A percentile compares a stretch with the other conserved stretches of the same genome.
Conservation (phyloP, 2,329 filamentous ascomycete species). For the Diplodia scrobiculata region DNA sequence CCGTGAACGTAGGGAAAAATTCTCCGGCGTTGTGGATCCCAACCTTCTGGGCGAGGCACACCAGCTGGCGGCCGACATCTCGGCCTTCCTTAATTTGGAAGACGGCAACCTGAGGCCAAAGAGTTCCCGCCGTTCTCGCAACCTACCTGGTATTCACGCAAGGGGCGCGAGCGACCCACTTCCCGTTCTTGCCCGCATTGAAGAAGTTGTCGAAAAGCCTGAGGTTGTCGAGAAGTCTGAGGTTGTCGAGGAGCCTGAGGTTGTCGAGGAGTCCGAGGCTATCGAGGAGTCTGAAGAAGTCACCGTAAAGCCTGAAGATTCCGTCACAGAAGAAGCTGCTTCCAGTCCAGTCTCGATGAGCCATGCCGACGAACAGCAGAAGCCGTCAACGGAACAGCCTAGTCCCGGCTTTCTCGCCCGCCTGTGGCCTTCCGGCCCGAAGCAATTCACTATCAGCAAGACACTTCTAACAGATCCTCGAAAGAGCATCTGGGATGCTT, state of each 20-base stretch:
- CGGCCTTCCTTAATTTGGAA: conserved; percentile 13
- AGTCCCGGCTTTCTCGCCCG: conserved; percentile 13
- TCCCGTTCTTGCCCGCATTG: not conserved
- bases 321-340: not conserved
- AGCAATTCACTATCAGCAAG: conserved; percentile 4
- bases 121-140: not conserved
- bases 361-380: not conserved
- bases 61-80: conserved; percentile 24
- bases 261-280: not conserved
- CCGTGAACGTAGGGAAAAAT: conserved; percentile 20
- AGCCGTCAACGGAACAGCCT: not conserved
- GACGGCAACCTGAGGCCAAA: conserved; percentile 16
- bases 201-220: not conserved
- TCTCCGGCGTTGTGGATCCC: conserved; percentile 1
- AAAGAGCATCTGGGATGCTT: conserved; percentile 26
- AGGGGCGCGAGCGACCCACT: conserved; percentile 6
- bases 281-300: not conserved
- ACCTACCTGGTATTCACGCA: not conserved
- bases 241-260: not conserved
- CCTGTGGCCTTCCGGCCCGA: conserved; percentile 10
- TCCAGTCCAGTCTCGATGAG: not conserved
- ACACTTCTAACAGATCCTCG: conserved; percentile 12
- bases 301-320: not conserved
- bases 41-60: conserved; percentile 14
- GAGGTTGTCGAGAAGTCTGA: not conserved